Percentiles rank a stretch among this genome's conserved stretches.
These are phyloP conservation scores for Amanita exitialis DNA, from an alignment of 768 basidiomycete genomes.

Conservation along the genomic window DNA sequence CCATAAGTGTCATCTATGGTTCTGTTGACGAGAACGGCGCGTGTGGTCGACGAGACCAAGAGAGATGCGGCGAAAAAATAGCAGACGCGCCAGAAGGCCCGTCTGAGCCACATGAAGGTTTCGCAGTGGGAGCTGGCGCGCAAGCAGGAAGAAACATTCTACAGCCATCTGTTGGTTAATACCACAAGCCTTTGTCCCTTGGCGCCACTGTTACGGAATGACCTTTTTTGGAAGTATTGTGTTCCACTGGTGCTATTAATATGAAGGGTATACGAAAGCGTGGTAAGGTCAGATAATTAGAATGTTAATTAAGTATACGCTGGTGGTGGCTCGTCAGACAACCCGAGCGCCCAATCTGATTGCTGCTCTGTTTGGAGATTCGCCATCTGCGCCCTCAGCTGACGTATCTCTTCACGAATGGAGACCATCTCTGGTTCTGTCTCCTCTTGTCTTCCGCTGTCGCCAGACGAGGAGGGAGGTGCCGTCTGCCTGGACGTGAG, in stretches of 20 bases:
- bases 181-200: too few relatives aligned
- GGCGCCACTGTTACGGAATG: too few relatives aligned
- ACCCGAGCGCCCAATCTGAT: conserved; percentile 9
- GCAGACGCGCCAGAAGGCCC: neutral
- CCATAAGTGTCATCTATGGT: conserved; percentile 28
- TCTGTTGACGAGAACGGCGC: conserved; percentile 16
- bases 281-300: too few relatives aligned
- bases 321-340: conserved; percentile 3
- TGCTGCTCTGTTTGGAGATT: conserved; percentile 1
- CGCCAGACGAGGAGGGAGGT: neutral
- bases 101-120: neutral
- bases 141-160: too few relatives aligned
- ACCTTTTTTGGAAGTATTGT: too few relatives aligned
- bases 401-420: conserved; percentile 1
- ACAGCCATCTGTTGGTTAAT: too few relatives aligned
- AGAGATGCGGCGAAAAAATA: neutral
- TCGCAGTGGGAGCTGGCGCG: neutral
- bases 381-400: conserved; percentile 7
- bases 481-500: neutral
- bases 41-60: neutral
- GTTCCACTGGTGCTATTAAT: too few relatives aligned
- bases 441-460: neutral
- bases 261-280: too few relatives aligned
- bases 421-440: conserved; percentile 1
- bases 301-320: neutral